Evolutionary conservation across 306 rosid genomes (phyloP).

Genomic region (Glycine tomentella): DNA sequence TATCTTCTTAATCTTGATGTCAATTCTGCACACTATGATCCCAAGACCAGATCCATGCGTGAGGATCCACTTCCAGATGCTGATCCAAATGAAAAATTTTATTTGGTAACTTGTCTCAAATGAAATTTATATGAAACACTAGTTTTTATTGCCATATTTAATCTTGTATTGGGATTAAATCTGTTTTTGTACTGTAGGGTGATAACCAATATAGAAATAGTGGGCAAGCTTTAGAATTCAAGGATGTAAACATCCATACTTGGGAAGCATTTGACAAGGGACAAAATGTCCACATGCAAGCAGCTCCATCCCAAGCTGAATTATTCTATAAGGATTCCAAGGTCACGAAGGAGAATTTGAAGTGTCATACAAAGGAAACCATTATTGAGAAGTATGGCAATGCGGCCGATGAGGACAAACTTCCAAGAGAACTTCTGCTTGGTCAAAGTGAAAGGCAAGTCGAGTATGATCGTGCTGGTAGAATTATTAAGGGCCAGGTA

Average conservation of each 20-base stretch:
- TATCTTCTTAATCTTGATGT: slow-evolving; percentile 45
- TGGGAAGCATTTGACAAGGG: slow-evolving; percentile 53
- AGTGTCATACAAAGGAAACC: slow-evolving; percentile 62
- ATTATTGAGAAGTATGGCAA: slow-evolving; percentile 47
- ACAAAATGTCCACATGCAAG: slow-evolving; percentile 73
- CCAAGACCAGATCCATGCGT: slow-evolving; percentile 68
- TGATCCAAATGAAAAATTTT: slow-evolving; percentile 75
- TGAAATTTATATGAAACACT: not conserved
- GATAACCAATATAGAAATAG: slow-evolving; percentile 62
- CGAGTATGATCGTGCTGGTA: slow-evolving; percentile 62
- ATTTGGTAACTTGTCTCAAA: slow-evolving; percentile 48
- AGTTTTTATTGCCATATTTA: not conserved
- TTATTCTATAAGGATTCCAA: slow-evolving; percentile 56
- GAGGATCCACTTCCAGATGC: slow-evolving; percentile 82
- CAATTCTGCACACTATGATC: slow-evolving; percentile 44
- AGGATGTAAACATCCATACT: slow-evolving; percentile 44
- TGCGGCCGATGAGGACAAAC: slow-evolving; percentile 45
- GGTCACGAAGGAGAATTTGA: slow-evolving; percentile 61
- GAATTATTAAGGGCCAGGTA: slow-evolving; percentile 61
- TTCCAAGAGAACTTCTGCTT: slow-evolving; percentile 65
- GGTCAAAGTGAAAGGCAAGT: slow-evolving; percentile 71
- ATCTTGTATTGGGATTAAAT: not conserved
- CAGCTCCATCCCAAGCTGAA: slow-evolving; percentile 70
- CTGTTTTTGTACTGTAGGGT: slow-evolving; percentile 33
- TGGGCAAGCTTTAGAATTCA: slow-evolving; percentile 46